Evolutionary conservation across 2,329 filamentous ascomycete genomes (phyloP).

Genomic region (Fonsecaea pugnacius): DNA sequence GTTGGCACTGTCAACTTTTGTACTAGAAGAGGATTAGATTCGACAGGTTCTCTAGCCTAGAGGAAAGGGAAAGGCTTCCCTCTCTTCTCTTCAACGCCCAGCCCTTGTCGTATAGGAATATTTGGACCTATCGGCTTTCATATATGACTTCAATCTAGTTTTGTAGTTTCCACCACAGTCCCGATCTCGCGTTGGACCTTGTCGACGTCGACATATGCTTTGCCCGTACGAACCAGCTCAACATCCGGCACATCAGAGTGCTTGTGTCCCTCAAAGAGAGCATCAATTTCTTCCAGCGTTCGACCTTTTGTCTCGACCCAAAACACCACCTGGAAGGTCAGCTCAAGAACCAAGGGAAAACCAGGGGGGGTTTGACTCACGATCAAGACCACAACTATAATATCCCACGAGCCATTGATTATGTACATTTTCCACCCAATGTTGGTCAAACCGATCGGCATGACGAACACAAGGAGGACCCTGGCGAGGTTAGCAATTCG

Average conservation of each 20-base stretch:
- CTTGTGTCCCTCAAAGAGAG: conserved; percentile 19
- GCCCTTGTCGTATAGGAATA: not conserved
- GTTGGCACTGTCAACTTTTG: not conserved
- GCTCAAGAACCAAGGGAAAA: not conserved
- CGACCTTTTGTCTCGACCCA: conserved; percentile 39
- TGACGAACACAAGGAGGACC: conserved; percentile 13
- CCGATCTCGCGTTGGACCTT: conserved; percentile 9
- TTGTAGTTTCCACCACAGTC: conserved; percentile 12
- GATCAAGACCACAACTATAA: conserved; percentile 48
- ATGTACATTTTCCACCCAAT: conserved; percentile 57
- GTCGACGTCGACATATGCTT: conserved; percentile 8
- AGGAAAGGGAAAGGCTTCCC: not conserved
- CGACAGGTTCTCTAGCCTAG: not conserved
- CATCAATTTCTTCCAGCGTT: conserved; percentile 39
- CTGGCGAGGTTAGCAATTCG: not conserved
- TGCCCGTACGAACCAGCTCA: conserved; percentile 14
- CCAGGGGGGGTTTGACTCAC: conserved; percentile 12
- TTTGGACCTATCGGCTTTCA: not conserved
- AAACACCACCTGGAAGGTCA: conserved; percentile 8
- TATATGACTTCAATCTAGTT: conserved; percentile 3
- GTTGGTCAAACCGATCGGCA: conserved; percentile 47
- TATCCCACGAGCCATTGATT: conserved; percentile 53
- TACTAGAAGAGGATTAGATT: not conserved
- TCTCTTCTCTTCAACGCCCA: not conserved
- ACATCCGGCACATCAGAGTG: conserved; percentile 17